phyloP scores from a whole-genome alignment of 352 stramenopile genomes.

The Thalassiosira mediterranea region DNA sequence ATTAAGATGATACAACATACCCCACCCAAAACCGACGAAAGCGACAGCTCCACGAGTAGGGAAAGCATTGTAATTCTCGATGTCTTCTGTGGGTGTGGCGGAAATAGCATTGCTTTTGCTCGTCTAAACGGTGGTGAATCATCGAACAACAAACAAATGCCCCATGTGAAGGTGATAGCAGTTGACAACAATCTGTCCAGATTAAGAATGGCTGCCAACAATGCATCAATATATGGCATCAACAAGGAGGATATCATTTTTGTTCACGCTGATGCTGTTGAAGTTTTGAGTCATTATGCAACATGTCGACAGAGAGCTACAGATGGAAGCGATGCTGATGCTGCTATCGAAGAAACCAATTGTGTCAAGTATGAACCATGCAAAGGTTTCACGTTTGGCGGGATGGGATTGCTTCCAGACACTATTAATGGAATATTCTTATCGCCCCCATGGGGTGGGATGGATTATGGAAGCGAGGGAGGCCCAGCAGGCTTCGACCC shows the following conservation, averaged over 20 bases:
- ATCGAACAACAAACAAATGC: background rate
- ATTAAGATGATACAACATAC: slow-evolving; percentile 5
- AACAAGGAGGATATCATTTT: slow-evolving; percentile 66
- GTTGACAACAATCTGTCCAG: slow-evolving; percentile 72
- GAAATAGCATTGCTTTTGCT: slow-evolving; percentile 81
- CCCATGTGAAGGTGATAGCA: slow-evolving; percentile 63
- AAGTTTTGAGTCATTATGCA: slow-evolving; percentile 58
- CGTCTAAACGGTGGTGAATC: slow-evolving; percentile 11
- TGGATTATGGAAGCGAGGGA: slow-evolving; percentile 64
- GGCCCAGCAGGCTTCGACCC: slow-evolving; percentile 49
- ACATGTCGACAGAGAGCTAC: slow-evolving; percentile 26
- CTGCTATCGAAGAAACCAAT: slow-evolving; percentile 22
- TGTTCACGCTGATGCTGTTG: slow-evolving; percentile 64
- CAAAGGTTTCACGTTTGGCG: slow-evolving; percentile 56
- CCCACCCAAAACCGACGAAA: background rate
- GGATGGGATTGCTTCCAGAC: slow-evolving; percentile 60
- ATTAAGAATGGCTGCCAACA: slow-evolving; percentile 74
- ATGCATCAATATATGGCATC: slow-evolving; percentile 76
- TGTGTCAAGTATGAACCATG: too few relatives aligned
- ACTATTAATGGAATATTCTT: slow-evolving; percentile 77
- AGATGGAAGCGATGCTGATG: background rate
- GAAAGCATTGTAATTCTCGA: slow-evolving; percentile 68
- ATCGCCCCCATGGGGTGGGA: slow-evolving; percentile 79
- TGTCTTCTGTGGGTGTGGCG: slow-evolving; percentile 81
- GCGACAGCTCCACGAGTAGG: background rate